These are phyloP conservation scores for Mycosarcoma maydis DNA, from an alignment of 1,284 basidiomycete genomes.

Conservation along the genomic window DNA sequence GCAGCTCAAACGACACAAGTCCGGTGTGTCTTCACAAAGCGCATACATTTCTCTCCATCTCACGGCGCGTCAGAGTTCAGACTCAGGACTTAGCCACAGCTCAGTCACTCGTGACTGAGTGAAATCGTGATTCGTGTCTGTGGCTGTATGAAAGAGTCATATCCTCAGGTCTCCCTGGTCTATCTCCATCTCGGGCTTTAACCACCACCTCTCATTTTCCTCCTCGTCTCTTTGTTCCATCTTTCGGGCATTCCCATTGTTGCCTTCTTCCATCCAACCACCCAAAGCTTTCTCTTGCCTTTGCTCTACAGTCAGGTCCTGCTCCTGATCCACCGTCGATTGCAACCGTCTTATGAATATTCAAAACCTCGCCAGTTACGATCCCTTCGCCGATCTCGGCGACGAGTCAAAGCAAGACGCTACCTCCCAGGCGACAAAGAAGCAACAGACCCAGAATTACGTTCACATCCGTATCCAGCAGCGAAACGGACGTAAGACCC, in stretches of 20 bases:
- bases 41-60: neutral
- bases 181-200: neutral
- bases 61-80: neutral
- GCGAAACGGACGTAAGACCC: constrained; percentile 97
- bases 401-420: constrained; percentile 55
- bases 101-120: no score
- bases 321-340: constrained; percentile 47
- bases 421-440: constrained; percentile 45
- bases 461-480: constrained; percentile 83
- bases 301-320: constrained; percentile 41
- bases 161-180: no score
- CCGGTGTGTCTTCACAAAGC: no score
- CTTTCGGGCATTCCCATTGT: neutral
- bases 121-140: no score
- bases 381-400: constrained; percentile 67
- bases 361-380: constrained; percentile 67
- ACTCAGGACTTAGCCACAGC: neutral
- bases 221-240: neutral
- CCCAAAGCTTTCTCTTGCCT: constrained; percentile 1
- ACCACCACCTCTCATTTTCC: neutral
- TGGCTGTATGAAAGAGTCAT: no score
- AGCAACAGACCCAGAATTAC: constrained; percentile 64
- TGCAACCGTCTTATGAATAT: constrained; percentile 65
- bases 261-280: constrained; percentile 4
- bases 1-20: constrained; percentile 4